Evolutionary conservation across 2,329 filamentous ascomycete genomes (phyloP), one percentile per base, ranked within the genome.

Genomic region (Sporothrix curviconia): DNA sequence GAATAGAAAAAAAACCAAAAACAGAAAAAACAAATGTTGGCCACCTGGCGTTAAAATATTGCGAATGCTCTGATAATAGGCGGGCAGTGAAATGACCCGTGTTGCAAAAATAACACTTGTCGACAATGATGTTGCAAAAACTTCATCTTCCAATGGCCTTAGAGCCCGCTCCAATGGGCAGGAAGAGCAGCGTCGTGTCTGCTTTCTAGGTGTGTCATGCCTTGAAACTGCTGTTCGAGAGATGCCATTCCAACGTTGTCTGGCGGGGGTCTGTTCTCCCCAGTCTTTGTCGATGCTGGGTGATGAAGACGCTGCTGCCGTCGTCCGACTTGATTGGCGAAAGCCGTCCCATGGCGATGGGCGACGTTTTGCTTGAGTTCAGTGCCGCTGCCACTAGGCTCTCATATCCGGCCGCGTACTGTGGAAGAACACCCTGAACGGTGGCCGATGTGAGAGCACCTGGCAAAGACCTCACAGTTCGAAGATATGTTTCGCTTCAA

Each of bases 381-480:
- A 61, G 14, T 1, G 61, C 63, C 14, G 62, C 52, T 8, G 61
- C 59, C 11, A 60, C 30, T 2, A 62, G 43, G 24, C 59, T 64
- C 3, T 60, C 56, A 19, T 61, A 60, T 1, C 61, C 59, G 7
- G 58, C 46, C 8, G 59, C 56, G n/a, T 63, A 64, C 22, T 62
- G 63, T 1, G 63, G 63, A 36, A 82, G 69, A 40, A 78, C 74
- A 11, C 78, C 79, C 22, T 75, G 77, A 6, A 75, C 79, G 8
- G 77, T 81, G 42, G 74, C 76, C 1, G 79, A 76, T 2, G 78
- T 78, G 46, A 82, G 70, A 12, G 78, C 69, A 42, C n/a, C 78
- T 72, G 36, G 66, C 66, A 28, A 67, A 55, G 7, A 60, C 66
- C 19, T 67, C 65, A 30, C 57, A 65, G 57, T 74, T 79, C 6